These are phyloP conservation scores for Ehretia macrophylla DNA, from an alignment of 257 asterid genomes.

Conservation along the genomic window DNA sequence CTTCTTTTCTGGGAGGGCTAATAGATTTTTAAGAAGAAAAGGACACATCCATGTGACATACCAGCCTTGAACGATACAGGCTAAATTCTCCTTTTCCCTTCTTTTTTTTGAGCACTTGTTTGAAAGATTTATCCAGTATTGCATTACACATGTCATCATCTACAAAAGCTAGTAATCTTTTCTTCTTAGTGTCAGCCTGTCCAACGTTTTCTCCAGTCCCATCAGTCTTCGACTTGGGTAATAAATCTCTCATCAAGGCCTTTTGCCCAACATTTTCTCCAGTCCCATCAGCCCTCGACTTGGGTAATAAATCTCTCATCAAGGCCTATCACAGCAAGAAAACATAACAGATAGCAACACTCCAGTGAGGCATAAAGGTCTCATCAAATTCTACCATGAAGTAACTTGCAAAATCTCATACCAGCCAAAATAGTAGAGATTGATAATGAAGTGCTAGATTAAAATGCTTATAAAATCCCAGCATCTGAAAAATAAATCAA, in stretches of 20 bases:
- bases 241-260: no score
- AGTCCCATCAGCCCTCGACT: no score
- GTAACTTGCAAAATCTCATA: conserved; percentile 28
- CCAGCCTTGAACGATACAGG: conserved; percentile 87
- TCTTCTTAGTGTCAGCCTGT: conserved; percentile 54
- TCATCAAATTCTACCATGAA: conserved; percentile 15
- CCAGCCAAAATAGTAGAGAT: conserved; percentile 93
- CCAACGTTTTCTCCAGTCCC: conserved; percentile 32
- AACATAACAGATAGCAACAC: conserved; percentile 17
- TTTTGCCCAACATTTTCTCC: no score
- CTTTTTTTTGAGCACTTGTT: conserved; percentile 81
- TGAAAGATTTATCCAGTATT: conserved; percentile 60
- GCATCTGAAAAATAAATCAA: conserved; percentile 62
- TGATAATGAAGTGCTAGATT: conserved; percentile 82
- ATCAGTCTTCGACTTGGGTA: no score
- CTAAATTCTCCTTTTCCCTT: conserved; percentile 81
- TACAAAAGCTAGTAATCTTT: conserved; percentile 44
- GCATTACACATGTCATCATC: conserved; percentile 69
- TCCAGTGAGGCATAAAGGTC: conserved; percentile 8
- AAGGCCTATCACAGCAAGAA: conserved; percentile 51
- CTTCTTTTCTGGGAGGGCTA: not conserved
- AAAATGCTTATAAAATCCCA: conserved; percentile 71
- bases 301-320: conserved; percentile 76
- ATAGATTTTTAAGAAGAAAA: not conserved
- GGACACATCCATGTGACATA: conserved; percentile 21